Conservation (phyloP, 495 filamentous ascomycete genomes). For the Penicillium atrosanguineum region DNA sequence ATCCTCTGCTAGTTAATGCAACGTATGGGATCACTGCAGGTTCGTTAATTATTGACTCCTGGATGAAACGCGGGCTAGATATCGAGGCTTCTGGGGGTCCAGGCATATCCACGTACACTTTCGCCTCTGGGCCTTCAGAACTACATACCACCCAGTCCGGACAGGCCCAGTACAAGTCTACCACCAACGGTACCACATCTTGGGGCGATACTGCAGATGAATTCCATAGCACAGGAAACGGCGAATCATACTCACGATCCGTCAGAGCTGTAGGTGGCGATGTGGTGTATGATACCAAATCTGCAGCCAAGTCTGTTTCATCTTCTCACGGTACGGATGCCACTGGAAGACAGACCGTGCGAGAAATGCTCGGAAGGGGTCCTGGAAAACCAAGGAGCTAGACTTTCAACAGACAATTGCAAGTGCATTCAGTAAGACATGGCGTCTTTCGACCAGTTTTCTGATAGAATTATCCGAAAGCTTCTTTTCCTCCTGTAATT, state of each 20-base stretch:
- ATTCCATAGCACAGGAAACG: conserved; percentile 27
- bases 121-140: conserved; percentile 28
- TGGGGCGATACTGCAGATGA: conserved; percentile 27
- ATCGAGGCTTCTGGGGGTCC: conserved; percentile 39
- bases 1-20: conserved; percentile 62
- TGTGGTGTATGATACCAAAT: conserved; percentile 33
- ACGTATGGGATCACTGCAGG: conserved; percentile 46
- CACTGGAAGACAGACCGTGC: conserved; percentile 15
- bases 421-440: neutral
- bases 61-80: conserved; percentile 57
- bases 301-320: neutral
- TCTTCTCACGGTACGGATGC: neutral
- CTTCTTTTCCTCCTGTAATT: too few species aligned
- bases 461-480: too few species aligned
- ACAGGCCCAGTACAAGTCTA: conserved; percentile 23
- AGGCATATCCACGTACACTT: conserved; percentile 54
- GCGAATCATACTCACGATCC: conserved; percentile 43
- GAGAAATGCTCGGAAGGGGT: conserved; percentile 22
- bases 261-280: conserved; percentile 53
- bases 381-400: conserved; percentile 6
- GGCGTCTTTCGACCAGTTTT: too few species aligned
- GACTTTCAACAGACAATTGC: neutral
- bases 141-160: conserved; percentile 33
- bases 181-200: conserved; percentile 25
- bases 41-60: conserved; percentile 58